phyloP scores from a whole-genome alignment of 2,329 filamentous ascomycete genomes.

The Erysiphe pulchra region DNA sequence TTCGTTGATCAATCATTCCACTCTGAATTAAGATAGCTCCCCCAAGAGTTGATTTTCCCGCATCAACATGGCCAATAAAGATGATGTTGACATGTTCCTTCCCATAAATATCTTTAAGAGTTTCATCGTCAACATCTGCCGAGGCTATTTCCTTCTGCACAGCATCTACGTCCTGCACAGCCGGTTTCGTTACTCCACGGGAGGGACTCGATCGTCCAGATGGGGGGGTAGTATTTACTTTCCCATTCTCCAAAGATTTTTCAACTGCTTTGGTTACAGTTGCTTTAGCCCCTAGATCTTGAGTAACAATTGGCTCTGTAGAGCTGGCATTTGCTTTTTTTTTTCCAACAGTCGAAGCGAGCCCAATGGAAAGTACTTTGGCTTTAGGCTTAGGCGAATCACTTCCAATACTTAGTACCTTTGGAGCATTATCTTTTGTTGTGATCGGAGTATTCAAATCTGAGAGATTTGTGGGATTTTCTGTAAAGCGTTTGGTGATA shows the following conservation, averaged over 20 bases:
- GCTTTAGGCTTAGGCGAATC: slow-evolving; percentile 27
- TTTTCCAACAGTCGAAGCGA: slow-evolving; percentile 19
- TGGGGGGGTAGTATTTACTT: slow-evolving; percentile 55
- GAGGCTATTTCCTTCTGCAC: slow-evolving; percentile 43
- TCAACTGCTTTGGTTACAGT: slow-evolving; percentile 73
- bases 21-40: slow-evolving; percentile 81
- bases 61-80: slow-evolving; percentile 95
- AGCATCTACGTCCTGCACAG: slow-evolving; percentile 45
- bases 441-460: slow-evolving; percentile 24
- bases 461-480: slow-evolving; percentile 20
- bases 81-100: slow-evolving; percentile 89
- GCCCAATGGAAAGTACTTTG: slow-evolving; percentile 58
- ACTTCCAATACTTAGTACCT: slow-evolving; percentile 36
- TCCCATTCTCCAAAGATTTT: slow-evolving; percentile 40
- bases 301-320: slow-evolving; percentile 9
- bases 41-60: slow-evolving; percentile 88
- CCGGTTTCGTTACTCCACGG: slow-evolving; percentile 27
- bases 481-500: slow-evolving; percentile 36
- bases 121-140: slow-evolving; percentile 54
- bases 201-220: slow-evolving; percentile 66
- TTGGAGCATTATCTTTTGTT: slow-evolving; percentile 30
- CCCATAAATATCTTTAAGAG: slow-evolving; percentile 83
- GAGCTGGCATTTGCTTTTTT: slow-evolving; percentile 24
- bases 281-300: slow-evolving; percentile 58
- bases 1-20: slow-evolving; percentile 98